Conservation (phyloP, 2,329 filamentous ascomycete genomes). For the Bretziella fagacearum region DNA sequence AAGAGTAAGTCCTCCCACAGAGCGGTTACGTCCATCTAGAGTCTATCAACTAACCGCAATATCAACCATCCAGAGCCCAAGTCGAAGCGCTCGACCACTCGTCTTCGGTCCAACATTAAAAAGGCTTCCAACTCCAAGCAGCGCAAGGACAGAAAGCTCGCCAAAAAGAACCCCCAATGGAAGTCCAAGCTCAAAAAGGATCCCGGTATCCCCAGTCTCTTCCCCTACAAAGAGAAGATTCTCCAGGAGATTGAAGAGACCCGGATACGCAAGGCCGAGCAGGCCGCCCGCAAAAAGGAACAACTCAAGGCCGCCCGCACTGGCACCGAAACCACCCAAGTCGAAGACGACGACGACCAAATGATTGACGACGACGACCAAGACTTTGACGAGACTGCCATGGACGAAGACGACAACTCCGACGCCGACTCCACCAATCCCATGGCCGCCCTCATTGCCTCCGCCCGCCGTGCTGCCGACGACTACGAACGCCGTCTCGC, state of each 20-base stretch:
- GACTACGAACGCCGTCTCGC: conserved; percentile 52
- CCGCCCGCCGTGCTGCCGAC: conserved; percentile 59
- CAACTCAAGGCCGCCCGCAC: conserved; percentile 51
- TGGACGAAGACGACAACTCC: conserved; percentile 34
- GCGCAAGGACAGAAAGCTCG: conserved; percentile 70
- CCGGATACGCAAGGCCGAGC: conserved; percentile 63
- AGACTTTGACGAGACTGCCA: conserved; percentile 32
- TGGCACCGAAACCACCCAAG: conserved; percentile 42
- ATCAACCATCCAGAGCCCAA: conserved; percentile 51
- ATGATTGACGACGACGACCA: conserved; percentile 30
- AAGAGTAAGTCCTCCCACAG: conserved; percentile 26
- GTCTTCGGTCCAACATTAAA: conserved; percentile 87
- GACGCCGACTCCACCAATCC: conserved; percentile 59
- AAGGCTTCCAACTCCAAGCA: conserved; percentile 85
- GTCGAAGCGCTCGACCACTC: conserved; percentile 81
- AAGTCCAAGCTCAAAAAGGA: conserved; percentile 91
- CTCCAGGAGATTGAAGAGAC: conserved; percentile 88
- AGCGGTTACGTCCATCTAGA: background rate
- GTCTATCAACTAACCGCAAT: background rate
- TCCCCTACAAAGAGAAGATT: conserved; percentile 93
- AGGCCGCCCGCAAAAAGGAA: conserved; percentile 53
- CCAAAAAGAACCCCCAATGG: conserved; percentile 97
- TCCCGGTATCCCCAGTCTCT: conserved; percentile 90
- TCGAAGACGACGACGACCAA: conserved; percentile 28
- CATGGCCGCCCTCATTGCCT: conserved; percentile 81